Evolutionary conservation across 192 early-diverging fungal species (phyloP), one percentile per base, ranked within the genome.

Genomic region (Thamnidium elegans): DNA sequence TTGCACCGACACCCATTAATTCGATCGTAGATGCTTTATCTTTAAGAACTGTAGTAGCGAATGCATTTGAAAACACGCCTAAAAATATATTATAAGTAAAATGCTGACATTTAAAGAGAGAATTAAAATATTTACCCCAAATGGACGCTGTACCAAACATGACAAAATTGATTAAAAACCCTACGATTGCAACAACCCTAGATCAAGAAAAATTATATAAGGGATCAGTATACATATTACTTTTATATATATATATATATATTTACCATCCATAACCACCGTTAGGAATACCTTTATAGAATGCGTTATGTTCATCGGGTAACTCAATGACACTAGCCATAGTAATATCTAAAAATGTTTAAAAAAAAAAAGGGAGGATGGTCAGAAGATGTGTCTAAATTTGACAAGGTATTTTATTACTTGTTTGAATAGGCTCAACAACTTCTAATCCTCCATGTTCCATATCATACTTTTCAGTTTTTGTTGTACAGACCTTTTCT

Each of bases 41-140:
- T 46, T 62, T 42, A 4, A 63, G 15, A 10, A 53, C 30, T 11
- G 15, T 32, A 23, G 34, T 55, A 17, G 58, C 51, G 36, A 55
- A 53, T 15, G 34, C 67, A 46, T 61, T 61, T 34, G 67, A 56
- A 53, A 69, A 69, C 7, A 69, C 60, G 32, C 67, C 67, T 69
- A 55, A 47, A 32, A 36, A 42, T 39, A 39, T n/a, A 54, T 32
- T 55, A 4, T 55, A 32, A n/a, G 3, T 34, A 7, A n/a, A 55
- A 10, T 20, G 10, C 4, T 55, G 13, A 10, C 14, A 15, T 5
- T 55, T 39, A 39, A 39, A 39, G 1, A 55, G 30, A 54, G 23
- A 54, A n/a, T 30, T 7, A 14, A 7, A 7, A 15, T 23, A 31
- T 34, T 20, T 63, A 62, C 61, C 48, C 61, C 61, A 62, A 39